Conservation (phyloP, 1,139 yeast species). For the Hemisphaericaspora lyxosophila region DNA sequence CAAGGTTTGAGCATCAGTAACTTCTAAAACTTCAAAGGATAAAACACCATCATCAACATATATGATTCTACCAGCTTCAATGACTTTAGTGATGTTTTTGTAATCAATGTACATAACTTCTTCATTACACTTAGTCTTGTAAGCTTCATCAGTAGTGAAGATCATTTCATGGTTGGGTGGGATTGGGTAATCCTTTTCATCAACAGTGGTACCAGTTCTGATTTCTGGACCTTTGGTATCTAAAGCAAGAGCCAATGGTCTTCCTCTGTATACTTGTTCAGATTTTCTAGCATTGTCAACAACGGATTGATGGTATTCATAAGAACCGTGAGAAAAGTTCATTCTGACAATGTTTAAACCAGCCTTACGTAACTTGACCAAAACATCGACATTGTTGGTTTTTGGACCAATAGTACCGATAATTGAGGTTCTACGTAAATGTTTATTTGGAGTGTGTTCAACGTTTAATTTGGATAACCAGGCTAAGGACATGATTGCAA, state of each 20-base stretch:
- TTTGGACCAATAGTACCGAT: slow-evolving; percentile 99
- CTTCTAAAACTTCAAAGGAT: slow-evolving; percentile 86
- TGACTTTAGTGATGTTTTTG: slow-evolving; percentile 93
- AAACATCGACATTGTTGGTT: slow-evolving; percentile 84
- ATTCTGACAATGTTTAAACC: slow-evolving; percentile 97
- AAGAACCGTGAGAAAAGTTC: slow-evolving; percentile 98
- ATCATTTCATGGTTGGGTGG: slow-evolving; percentile 84
- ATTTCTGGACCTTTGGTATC: slow-evolving; percentile 99
- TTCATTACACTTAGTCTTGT: slow-evolving; percentile 70
- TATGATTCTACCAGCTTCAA: slow-evolving; percentile 81
- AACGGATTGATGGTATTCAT: slow-evolving; percentile 96
- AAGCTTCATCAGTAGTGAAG: slow-evolving; percentile 87
- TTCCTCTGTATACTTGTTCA: slow-evolving; percentile 84
- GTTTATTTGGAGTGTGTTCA: slow-evolving; percentile 75
- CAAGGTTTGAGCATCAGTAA: slow-evolving; percentile 75
- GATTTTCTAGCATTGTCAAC: slow-evolving; percentile 95
- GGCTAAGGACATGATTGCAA: no score
- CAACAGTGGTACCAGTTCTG: slow-evolving; percentile 93
- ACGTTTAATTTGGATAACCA: slow-evolving; percentile 89
- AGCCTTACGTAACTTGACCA: slow-evolving; percentile 89
- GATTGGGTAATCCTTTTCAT: slow-evolving; percentile 78
- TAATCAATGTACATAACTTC: slow-evolving; percentile 87
- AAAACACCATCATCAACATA: slow-evolving; percentile 97
- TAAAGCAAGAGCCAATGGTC: slow-evolving; percentile 97
- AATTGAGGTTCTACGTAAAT: slow-evolving; percentile 91